Base-by-base conservation (phyloP, 2,329 filamentous ascomycete species). In the Nemania bipapillata region DNA sequence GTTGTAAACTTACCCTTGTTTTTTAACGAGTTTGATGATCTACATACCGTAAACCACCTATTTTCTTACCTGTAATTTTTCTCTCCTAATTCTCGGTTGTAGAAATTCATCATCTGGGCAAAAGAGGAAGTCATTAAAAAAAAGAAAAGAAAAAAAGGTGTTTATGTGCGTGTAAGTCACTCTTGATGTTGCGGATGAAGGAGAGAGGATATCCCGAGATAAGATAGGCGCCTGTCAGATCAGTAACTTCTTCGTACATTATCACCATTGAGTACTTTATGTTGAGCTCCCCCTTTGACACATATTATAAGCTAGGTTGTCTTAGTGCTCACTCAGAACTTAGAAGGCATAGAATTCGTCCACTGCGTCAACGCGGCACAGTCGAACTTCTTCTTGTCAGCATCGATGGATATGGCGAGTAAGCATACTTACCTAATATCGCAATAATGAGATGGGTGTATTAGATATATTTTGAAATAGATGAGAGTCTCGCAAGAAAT, bases 281-380 rank as follows among this genome's bases (percentile, higher is more conserved):
- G 17, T 45, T 45, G 17, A 45, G 5, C 17, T 45, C 15, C 40
- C n/a, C 40, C 17, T 45, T 20, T 50, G 12, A 7, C 47, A 28
- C 47, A 35, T 49, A 17, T 32, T 26, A 45, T 50, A 6, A 28
- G 17, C 61, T 26, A 24, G 22, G 32, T 12, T 42, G n/a, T 56
- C 26, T 28, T 65, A 59, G 55, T 47, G 63, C 63, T 45, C 55
- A 37, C 55, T 30, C 35, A 15, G 28, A 60, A 37, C 55, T 30
- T 24, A 15, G 28, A 60, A 28, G 20, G 32, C 53, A 52, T 15
- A 24, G 28, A 40, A 53, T 17, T 35, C 35, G 6, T 37, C 4
- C 28, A 26, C 52, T 56, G 63, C 50, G 50, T 56, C 15, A 52
- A 56, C 17, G 63, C 20, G 56, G 57, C 57, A 52, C 57, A 61